phyloP scores from a whole-genome alignment of 805 yeast genomes.

The Barnettozyma vustinii region DNA sequence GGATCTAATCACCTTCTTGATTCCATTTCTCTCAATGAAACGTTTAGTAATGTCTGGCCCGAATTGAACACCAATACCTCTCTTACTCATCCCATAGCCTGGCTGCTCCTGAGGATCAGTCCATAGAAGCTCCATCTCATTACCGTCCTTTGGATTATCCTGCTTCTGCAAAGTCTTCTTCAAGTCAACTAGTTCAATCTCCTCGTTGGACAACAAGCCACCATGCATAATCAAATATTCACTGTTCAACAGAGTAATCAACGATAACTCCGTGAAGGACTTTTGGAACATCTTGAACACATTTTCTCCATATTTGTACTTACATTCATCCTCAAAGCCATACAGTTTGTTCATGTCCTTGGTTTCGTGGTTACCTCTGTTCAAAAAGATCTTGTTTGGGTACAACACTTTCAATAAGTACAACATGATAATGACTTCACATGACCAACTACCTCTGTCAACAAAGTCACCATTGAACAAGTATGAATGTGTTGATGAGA shows the following conservation, averaged over 20 bases:
- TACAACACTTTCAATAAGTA: slow-evolving; percentile 71
- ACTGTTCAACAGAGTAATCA: slow-evolving; percentile 73
- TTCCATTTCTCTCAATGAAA: slow-evolving; percentile 66
- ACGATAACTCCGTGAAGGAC: slow-evolving; percentile 80
- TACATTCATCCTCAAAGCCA: slow-evolving; percentile 95
- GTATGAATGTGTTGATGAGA: slow-evolving; percentile 59
- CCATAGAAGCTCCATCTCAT: slow-evolving; percentile 96
- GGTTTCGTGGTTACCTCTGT: slow-evolving; percentile 96
- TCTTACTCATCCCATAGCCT: slow-evolving; percentile 83
- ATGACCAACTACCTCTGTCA: slow-evolving; percentile 97
- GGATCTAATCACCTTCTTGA: slow-evolving; percentile 81
- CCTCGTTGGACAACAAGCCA: slow-evolving; percentile 80
- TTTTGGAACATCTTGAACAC: slow-evolving; percentile 80
- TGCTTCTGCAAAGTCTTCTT: slow-evolving; percentile 65
- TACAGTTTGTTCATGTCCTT: slow-evolving; percentile 94
- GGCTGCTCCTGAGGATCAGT: slow-evolving; percentile 82
- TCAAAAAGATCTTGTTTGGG: slow-evolving; percentile 67
- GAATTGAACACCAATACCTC: slow-evolving; percentile 95
- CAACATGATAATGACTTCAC: slow-evolving; percentile 84
- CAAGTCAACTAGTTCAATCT: slow-evolving; percentile 67
- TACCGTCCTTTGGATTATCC: slow-evolving; percentile 88
- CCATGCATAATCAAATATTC: slow-evolving; percentile 92
- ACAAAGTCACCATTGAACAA: slow-evolving; percentile 97
- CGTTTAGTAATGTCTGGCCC: slow-evolving; percentile 90
- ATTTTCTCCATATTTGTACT: slow-evolving; percentile 77